Evolutionary conservation across 305 asterid genomes (phyloP).

Genomic region (Rubia balearica): DNA sequence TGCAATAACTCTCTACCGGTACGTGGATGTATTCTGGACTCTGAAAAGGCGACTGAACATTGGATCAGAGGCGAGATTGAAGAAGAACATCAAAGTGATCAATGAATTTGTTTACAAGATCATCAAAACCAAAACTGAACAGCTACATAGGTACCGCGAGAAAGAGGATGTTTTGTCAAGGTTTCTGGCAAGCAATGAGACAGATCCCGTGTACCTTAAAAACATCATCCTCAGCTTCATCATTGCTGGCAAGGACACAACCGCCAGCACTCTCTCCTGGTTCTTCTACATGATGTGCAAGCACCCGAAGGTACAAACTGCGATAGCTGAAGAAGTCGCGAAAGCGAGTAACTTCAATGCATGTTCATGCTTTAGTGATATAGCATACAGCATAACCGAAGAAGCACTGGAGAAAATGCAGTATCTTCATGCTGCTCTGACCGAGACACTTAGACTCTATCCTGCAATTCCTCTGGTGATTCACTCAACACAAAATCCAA

Average conservation of each 20-base stretch:
- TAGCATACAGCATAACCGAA: constrained; percentile 38
- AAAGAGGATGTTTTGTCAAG: constrained; percentile 49
- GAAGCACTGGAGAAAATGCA: constrained; percentile 57
- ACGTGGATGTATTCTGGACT: constrained; percentile 41
- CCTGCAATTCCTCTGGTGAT: constrained; percentile 57
- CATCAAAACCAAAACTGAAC: constrained; percentile 34
- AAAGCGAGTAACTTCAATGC: constrained; percentile 25
- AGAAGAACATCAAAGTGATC: constrained; percentile 34
- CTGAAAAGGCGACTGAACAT: constrained; percentile 35
- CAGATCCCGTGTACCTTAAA: constrained; percentile 57
- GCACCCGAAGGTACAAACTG: constrained; percentile 45
- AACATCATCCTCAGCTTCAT: constrained; percentile 73
- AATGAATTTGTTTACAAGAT: constrained; percentile 35
- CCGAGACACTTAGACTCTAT: constrained; percentile 59
- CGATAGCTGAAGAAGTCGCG: constrained; percentile 36
- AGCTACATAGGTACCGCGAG: constrained; percentile 27
- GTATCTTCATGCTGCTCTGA: constrained; percentile 55
- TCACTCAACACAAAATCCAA: neutral
- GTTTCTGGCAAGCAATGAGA: constrained; percentile 48
- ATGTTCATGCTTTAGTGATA: constrained; percentile 24
- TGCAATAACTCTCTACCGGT: constrained; percentile 30
- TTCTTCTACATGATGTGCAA: constrained; percentile 71
- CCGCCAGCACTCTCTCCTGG: constrained; percentile 69
- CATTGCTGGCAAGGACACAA: constrained; percentile 79
- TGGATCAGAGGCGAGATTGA: constrained; percentile 42